Evolutionary conservation across 768 basidiomycete genomes (phyloP), one percentile per base, ranked within the genome.

Genomic region (Clathrus columnatus): DNA sequence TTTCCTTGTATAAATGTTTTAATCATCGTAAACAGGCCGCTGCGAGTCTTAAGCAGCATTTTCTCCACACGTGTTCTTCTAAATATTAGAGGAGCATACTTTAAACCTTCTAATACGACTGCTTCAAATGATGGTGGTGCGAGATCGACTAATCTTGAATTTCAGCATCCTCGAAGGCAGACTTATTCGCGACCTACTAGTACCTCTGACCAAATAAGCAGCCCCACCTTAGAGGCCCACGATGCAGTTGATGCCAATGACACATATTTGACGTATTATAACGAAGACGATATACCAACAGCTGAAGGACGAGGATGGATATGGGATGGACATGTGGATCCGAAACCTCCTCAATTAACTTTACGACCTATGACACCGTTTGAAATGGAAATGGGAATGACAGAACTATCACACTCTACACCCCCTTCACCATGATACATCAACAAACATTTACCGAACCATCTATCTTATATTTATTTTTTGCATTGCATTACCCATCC

Each of bases 21-120:
- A 23, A 5, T 14, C 46, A 36, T 46, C n/a, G n/a, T 26, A 7
- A 20, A 28, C 17, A 53, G 51, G 41, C 51, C 51, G 2, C 51
- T 53, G 4, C 51, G 51, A 36, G 51, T 53, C 14, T 16, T 45
- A 5, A 53, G 51, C 51, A 53, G 51, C 26, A 53, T 53, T 26
- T 53, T 41, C 43, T 53, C 36, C 51, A 53, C 51, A 14, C 51
- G 51, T 8, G 36, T 53, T 23, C 51, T 53, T 28, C 28, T 53
- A 6, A 53, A 53, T 24, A 53, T 53, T 16, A 41, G 51, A 10
- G 51, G 51, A 5, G 36, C 51, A 23, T 53, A 53, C 29, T 53
- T 53, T 27, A 53, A 42, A 27, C 36, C 51, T 10, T 1, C 18
- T 24, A 23, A 23, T 8, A 36, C 36, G 11, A 36, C 4, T 11